phyloP scores from a whole-genome alignment of 2,329 filamentous ascomycete genomes.

The Trichoderma asperellum region DNA sequence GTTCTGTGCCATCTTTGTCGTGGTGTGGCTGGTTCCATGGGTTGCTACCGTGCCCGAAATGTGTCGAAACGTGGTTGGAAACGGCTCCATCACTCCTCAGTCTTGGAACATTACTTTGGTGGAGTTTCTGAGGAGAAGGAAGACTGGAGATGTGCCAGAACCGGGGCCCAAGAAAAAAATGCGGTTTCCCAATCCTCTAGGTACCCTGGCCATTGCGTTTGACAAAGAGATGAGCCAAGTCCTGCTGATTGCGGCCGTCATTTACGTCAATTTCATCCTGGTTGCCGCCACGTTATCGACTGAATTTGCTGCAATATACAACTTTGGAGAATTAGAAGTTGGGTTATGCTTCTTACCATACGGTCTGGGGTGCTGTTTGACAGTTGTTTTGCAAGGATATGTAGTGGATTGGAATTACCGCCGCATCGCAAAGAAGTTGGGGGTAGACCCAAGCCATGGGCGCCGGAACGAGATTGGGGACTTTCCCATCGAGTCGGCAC shows the following conservation, averaged over 20 bases:
- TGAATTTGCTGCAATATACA: conserved; percentile 56
- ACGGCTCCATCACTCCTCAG: conserved; percentile 63
- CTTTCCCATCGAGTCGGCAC: conserved; percentile 60
- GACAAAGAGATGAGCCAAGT: conserved; percentile 63
- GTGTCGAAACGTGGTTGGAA: conserved; percentile 62
- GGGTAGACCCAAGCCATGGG: conserved; percentile 63
- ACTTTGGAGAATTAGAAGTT: conserved; percentile 54
- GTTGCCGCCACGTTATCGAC: conserved; percentile 58
- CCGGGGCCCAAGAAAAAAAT: conserved; percentile 48
- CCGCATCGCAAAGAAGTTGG: conserved; percentile 64
- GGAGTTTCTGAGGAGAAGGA: conserved; percentile 50
- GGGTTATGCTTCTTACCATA: conserved; percentile 61
- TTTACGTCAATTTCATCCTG: conserved; percentile 62
- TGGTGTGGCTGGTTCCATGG: conserved; percentile 57
- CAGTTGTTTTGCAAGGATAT: conserved; percentile 60
- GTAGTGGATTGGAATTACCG: conserved; percentile 71
- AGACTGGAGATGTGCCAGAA: conserved; percentile 41
- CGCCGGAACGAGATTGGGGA: conserved; percentile 56
- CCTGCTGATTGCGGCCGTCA: conserved; percentile 55
- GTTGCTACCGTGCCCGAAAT: conserved; percentile 63
- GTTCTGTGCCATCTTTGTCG: conserved; percentile 64
- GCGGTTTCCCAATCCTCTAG: conserved; percentile 60
- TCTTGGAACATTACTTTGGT: conserved; percentile 62
- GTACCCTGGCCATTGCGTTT: conserved; percentile 56
- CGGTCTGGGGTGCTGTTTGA: conserved; percentile 53